Conservation (phyloP, 1,284 basidiomycete genomes). For the Ceratobasidium sp. region DNA sequence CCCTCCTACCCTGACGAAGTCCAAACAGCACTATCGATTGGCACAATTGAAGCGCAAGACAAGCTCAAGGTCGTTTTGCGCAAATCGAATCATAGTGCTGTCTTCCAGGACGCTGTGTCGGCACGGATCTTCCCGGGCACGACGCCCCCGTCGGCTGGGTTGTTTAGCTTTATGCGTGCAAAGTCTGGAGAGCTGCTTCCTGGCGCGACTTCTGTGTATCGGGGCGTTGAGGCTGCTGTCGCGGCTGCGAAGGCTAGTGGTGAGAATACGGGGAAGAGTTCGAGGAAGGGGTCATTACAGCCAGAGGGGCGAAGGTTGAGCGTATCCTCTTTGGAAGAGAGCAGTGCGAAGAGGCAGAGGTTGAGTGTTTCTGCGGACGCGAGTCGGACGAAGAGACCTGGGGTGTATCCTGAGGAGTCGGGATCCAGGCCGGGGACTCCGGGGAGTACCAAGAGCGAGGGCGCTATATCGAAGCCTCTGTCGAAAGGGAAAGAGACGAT, state of each 20-base stretch:
- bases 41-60: constrained; percentile 59
- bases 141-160: constrained; percentile 17
- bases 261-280: not conserved
- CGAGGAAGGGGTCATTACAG: not conserved
- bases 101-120: constrained; percentile 60
- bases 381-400: constrained; percentile 29
- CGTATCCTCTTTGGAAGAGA: not conserved
- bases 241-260: constrained; percentile 44
- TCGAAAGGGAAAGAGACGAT: constrained; percentile 18
- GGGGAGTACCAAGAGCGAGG: constrained; percentile 32
- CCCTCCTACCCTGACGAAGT: constrained; percentile 62
- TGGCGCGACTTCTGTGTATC: constrained; percentile 57
- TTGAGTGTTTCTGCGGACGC: constrained; percentile 29
- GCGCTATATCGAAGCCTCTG: not conserved
- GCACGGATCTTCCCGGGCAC: constrained; percentile 57
- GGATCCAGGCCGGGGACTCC: constrained; percentile 1
- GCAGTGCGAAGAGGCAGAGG: constrained; percentile 24
- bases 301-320: constrained; percentile 33
- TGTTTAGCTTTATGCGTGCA: constrained; percentile 4
- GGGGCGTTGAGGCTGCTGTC: constrained; percentile 57
- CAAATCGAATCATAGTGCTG: constrained; percentile 48
- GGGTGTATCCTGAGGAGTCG: constrained; percentile 12
- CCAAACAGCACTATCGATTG: constrained; percentile 57
- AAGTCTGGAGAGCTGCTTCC: constrained; percentile 46
- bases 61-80: constrained; percentile 60